phyloP scores from a whole-genome alignment of 2,329 filamentous ascomycete species.

The Conoideocrella luteorostrata region DNA sequence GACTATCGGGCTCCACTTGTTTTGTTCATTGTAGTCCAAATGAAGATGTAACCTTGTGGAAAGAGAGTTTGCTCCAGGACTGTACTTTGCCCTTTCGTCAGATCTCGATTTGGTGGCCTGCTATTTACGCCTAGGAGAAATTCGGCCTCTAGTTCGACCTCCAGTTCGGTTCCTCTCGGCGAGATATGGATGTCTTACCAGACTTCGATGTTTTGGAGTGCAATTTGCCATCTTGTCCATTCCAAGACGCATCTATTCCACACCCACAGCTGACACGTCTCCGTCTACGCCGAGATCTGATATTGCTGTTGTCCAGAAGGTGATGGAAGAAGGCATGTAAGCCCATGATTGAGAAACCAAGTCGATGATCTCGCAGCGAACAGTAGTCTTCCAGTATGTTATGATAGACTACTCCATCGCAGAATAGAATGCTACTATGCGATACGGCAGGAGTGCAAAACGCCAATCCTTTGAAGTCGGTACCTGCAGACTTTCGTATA shows the following conservation, averaged over 20 bases:
- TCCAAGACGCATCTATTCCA: conserved; percentile 7
- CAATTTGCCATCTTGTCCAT: conserved; percentile 17
- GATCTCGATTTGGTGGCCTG: conserved; percentile 1
- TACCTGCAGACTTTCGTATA: too few relatives aligned
- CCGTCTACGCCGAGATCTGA: background rate
- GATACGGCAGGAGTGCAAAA: too few relatives aligned
- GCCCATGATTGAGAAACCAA: too few relatives aligned
- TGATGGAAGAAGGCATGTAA: too few relatives aligned
- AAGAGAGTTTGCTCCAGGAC: background rate
- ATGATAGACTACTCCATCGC: too few relatives aligned
- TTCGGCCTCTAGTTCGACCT: too few relatives aligned
- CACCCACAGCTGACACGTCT: background rate
- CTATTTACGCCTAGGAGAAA: background rate
- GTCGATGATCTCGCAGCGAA: too few relatives aligned
- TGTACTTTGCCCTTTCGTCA: background rate
- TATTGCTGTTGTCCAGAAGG: too few relatives aligned
- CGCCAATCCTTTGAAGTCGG: too few relatives aligned
- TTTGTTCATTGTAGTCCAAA: conserved; percentile 1
- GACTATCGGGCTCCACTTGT: too few relatives aligned
- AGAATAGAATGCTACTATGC: too few relatives aligned
- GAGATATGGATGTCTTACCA: conserved; percentile 23
- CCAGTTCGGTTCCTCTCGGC: conserved; percentile 16
- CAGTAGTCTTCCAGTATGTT: too few relatives aligned
- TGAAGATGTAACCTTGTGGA: background rate
- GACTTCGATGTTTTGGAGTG: conserved; percentile 17